Evolutionary conservation across 225 moss, liverwort and hornwort species (phyloP).

Genomic region (Antitrichia curtipendula): DNA sequence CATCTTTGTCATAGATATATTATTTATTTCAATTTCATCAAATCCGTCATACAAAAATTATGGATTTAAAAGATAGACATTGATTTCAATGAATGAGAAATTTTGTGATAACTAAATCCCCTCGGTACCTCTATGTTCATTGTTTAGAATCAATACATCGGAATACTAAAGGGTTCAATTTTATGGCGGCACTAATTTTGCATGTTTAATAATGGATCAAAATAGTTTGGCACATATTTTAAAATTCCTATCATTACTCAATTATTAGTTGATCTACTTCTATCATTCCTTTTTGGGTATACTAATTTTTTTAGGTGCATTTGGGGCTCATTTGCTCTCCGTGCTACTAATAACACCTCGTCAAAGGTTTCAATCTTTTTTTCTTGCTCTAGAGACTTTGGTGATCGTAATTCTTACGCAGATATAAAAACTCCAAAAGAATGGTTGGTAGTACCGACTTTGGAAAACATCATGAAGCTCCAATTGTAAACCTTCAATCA

Average conservation of each 20-base stretch:
- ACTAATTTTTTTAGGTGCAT: background rate
- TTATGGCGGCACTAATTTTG: accelerated
- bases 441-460: background rate
- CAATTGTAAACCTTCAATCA: background rate
- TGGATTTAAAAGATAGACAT: accelerated
- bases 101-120: background rate
- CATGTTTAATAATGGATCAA: background rate
- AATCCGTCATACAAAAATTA: too few relatives aligned
- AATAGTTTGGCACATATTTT: background rate
- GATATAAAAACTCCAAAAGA: accelerated
- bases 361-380: accelerated
- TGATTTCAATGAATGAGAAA: background rate
- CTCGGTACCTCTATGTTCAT: background rate
- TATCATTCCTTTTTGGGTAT: background rate
- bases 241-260: background rate
- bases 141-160: accelerated
- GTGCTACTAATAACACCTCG: accelerated
- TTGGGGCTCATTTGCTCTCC: accelerated
- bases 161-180: accelerated
- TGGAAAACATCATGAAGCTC: accelerated
- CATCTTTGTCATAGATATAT: too few relatives aligned
- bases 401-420: background rate
- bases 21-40: background rate
- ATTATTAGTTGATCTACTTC: background rate
- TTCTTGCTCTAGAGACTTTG: accelerated